Percentiles rank a stretch among this genome's conserved stretches.
These are phyloP conservation scores for Saccharata proteae DNA, from an alignment of 2,329 filamentous ascomycete species.

Conservation along the genomic window DNA sequence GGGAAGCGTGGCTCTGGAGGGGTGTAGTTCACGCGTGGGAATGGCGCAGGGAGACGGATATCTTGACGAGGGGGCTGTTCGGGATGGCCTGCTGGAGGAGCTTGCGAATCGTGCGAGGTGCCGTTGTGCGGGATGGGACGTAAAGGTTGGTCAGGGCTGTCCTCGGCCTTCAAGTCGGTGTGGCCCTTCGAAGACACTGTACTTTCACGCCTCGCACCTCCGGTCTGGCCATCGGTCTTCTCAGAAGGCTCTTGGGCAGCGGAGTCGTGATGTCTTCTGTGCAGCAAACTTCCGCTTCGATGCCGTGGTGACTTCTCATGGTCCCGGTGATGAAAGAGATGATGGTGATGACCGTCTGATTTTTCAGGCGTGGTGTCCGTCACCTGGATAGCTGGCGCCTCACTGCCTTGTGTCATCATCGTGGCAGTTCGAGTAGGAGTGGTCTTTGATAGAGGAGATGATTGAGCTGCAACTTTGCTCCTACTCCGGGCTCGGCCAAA, in stretches of 20 bases:
- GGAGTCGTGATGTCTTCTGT: slow-evolving; percentile 28
- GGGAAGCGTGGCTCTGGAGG: slow-evolving; percentile 37
- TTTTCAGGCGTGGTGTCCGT: slow-evolving; percentile 36
- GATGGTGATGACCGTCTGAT: slow-evolving; percentile 21
- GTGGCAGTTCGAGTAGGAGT: slow-evolving; percentile 14
- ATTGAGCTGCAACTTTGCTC: slow-evolving; percentile 24
- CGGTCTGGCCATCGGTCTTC: slow-evolving; percentile 8
- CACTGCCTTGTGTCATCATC: slow-evolving; percentile 16
- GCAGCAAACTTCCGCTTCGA: slow-evolving; percentile 23
- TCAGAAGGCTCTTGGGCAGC: slow-evolving; percentile 11
- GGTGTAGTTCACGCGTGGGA: slow-evolving; percentile 22
- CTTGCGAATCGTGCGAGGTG: slow-evolving; percentile 19
- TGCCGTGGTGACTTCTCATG: slow-evolving; percentile 23
- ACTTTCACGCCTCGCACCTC: slow-evolving; percentile 3
- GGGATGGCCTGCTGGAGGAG: slow-evolving; percentile 26
- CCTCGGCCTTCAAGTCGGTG: too few relatives aligned
- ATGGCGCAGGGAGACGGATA: slow-evolving; percentile 28
- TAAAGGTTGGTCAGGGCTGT: slow-evolving; percentile 24
- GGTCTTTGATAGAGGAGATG: slow-evolving; percentile 29
- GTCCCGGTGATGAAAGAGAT: slow-evolving; percentile 21
- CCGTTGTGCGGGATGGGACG: slow-evolving; percentile 30
- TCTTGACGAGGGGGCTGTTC: slow-evolving; percentile 33
- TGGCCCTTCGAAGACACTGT: slow-evolving; percentile 1
- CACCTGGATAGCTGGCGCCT: slow-evolving; percentile 62
- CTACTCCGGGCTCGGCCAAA: slow-evolving; percentile 45